Evolutionary conservation across 495 filamentous ascomycete genomes (phyloP), one percentile per base, ranked within the genome.

Genomic region (Hamigera avellanea): DNA sequence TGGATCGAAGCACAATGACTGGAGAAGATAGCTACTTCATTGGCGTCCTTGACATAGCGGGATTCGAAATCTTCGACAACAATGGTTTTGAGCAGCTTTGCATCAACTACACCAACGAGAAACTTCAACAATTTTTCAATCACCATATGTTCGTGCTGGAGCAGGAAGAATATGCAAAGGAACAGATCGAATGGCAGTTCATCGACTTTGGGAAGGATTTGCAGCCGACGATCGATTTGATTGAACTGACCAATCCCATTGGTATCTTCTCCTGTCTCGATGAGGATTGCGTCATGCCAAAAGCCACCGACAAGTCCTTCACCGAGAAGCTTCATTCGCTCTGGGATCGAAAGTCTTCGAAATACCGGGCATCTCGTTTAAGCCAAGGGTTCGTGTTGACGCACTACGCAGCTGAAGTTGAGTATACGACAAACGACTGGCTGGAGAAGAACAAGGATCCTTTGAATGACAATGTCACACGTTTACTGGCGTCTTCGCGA

Each of bases 101-200:
- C 63, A 99, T 99, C 66, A 99, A 99, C 53, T 99, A 96, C 61
- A 96, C 93, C 39, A 99, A 99, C 56, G 93, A 99, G 55, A 99
- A 95, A 57, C 75, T 99, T 5, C 93, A 99, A 54, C 93, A 99
- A 45, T 99, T 96, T 56, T 99, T 99, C 72, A 99, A 99, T 42
- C 93, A 99, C 46, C 93, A 99, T 64, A 99, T 99, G 93, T 99
- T 99, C 55, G 93, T 99, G 14, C 62, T 99, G 14, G 93, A 99
- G 52, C 93, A 99, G 52, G 93, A 99, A 53, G 93, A 99, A 57
- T 99, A 99, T 58, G 88, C 93, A 12, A 64, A 88, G 33, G 93
- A 99, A 53, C 84, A 94, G 55, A 99, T 99, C 47, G 89, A 99
- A 61, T 99, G 93, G 93, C 86, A 95, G 52, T 99, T 99, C 53